Evolutionary conservation across 2,329 filamentous ascomycete genomes (phyloP), one percentile per base, ranked within the genome.

Genomic region (Arthroderma sp.): DNA sequence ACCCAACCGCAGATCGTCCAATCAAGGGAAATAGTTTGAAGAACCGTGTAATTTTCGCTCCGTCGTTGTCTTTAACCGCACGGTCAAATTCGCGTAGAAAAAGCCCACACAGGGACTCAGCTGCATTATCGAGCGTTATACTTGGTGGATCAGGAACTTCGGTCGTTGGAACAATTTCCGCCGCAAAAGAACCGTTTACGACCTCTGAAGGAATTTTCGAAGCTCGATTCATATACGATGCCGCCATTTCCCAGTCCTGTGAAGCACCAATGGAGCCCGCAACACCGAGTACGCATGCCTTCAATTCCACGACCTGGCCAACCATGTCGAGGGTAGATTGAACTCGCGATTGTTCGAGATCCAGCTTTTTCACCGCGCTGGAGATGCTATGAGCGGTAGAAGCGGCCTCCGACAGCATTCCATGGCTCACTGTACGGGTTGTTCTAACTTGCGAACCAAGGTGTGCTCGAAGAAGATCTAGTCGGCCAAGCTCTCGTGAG

Each of bases 1-100:
- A 64, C 0, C 91, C 91, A 5, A 89, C 84, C 45, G 94, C 85
- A 2, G 86, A 81, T 49, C 88, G 77, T 9, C 84, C 88, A 58
- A 98, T 95, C 32, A 98, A 69, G 10, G 91, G 91, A 56, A 98
- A 98, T 33, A 98, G 71, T 68, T 98, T 98, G 70, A 98, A 98
- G 70, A 98, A 98, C 36, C 91, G 74, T 1, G 91, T 95, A 43
- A 98, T 86, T 60, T 84, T 86, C 27, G 84, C 76, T 3, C 86
- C 87, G 56, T 96, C 88, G n/a, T 77, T 82, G 36, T 91, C 87
- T 50, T 77, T 75, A 1, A 88, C 84, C 0, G 91, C 91, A 63
- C 83, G 91, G 57, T 96, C 87, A 55, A 98, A 98, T 67, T 98
- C 91, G 48, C 89, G 75, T 58, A 96, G 66, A 65, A 98, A 98